These are phyloP conservation scores for Chlorella ohadii DNA, from an alignment of 139 green algal genomes.

Conservation along the genomic window DNA sequence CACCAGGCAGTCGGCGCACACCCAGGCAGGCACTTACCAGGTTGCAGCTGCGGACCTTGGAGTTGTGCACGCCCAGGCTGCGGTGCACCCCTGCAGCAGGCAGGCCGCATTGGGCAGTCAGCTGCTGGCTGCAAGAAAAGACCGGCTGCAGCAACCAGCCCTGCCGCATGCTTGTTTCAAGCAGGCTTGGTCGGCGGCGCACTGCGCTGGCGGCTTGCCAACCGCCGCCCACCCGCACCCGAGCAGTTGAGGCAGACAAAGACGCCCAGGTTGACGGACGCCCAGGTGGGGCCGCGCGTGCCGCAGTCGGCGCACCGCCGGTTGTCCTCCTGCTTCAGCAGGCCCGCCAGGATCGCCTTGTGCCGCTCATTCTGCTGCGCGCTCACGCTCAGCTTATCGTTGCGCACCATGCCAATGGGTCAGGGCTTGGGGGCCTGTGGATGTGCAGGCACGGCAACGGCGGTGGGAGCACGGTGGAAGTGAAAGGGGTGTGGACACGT, in stretches of 20 bases:
- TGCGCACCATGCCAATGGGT: constrained; percentile 38
- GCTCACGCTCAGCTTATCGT: constrained; percentile 75
- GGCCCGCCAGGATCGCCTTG: constrained; percentile 66
- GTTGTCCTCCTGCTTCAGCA: constrained; percentile 86
- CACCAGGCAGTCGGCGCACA: too few relatives aligned
- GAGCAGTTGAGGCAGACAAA: constrained; percentile 94
- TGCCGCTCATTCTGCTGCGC: constrained; percentile 84
- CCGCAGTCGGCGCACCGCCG: constrained; percentile 84
- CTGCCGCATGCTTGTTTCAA: too few relatives aligned
- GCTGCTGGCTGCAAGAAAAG: too few relatives aligned
- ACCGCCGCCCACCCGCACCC: constrained; percentile 11
- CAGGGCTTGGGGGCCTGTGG: background rate
- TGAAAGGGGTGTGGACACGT: too few relatives aligned
- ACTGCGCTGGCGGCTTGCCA: too few relatives aligned
- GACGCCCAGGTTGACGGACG: constrained; percentile 86
- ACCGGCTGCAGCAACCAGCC: too few relatives aligned
- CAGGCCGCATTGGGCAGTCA: too few relatives aligned
- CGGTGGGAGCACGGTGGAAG: too few relatives aligned
- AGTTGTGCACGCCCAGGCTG: constrained; percentile 90
- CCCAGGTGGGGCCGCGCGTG: constrained; percentile 85
- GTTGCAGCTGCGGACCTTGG: constrained; percentile 86
- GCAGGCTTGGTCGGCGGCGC: too few relatives aligned
- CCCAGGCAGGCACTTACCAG: constrained; percentile 26
- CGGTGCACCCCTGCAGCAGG: constrained; percentile 78
- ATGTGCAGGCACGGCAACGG: too few relatives aligned